Evolutionary conservation across 2,329 filamentous ascomycete species (phyloP).

Genomic region (Colletotrichum truncatum): DNA sequence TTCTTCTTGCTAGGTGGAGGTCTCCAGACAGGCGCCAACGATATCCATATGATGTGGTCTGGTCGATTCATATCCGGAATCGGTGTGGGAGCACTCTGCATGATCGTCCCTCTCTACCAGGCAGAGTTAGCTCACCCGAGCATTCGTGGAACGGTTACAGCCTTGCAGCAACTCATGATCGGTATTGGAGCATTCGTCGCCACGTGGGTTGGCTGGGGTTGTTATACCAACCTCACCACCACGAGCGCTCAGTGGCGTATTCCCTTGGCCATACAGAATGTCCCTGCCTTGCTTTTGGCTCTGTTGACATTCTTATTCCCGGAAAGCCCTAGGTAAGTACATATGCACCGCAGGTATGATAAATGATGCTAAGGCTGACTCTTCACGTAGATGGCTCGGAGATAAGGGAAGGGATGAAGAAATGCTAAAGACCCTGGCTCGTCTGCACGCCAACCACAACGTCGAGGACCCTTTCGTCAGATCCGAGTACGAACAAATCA

Average conservation of each 20-base stretch:
- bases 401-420: conserved; percentile 71
- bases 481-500: conserved; percentile 70
- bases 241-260: conserved; percentile 44
- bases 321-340: conserved; percentile 61
- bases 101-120: conserved; percentile 72
- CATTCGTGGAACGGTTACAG: conserved; percentile 79
- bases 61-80: conserved; percentile 76
- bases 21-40: conserved; percentile 73
- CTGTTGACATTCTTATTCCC: conserved; percentile 75
- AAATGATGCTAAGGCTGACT: not conserved
- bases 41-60: conserved; percentile 69
- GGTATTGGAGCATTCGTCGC: conserved; percentile 78
- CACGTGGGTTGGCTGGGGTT: conserved; percentile 61
- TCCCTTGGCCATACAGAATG: conserved; percentile 71
- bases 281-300: conserved; percentile 72
- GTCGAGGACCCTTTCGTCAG: conserved; percentile 61
- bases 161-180: conserved; percentile 84
- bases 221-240: conserved; percentile 39
- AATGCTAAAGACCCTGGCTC: conserved; percentile 72
- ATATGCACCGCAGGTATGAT: not conserved
- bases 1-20: conserved; percentile 76
- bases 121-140: conserved; percentile 81
- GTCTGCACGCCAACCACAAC: conserved; percentile 75
- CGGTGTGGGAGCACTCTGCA: conserved; percentile 55
- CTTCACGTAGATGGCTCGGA: conserved; percentile 70